phyloP scores from a whole-genome alignment of 805 yeast genomes.

The Grigorovia jiainica region DNA sequence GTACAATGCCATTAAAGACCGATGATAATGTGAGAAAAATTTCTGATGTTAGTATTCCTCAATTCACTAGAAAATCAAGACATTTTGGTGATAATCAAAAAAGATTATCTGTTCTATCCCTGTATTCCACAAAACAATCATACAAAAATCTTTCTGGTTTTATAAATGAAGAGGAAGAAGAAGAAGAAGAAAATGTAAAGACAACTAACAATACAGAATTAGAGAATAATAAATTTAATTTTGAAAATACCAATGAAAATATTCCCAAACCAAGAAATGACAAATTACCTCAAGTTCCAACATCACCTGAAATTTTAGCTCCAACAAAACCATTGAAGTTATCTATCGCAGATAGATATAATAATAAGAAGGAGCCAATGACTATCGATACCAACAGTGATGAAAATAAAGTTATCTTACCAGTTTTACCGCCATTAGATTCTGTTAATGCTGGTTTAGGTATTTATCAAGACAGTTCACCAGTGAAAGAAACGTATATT shows the following conservation, averaged over 20 bases:
- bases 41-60: slow-evolving; percentile 59
- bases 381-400: neutral
- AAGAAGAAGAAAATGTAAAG: slow-evolving; percentile 5
- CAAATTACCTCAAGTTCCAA: slow-evolving; percentile 17
- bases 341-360: slow-evolving; percentile 34
- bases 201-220: slow-evolving; percentile 6
- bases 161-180: slow-evolving; percentile 22
- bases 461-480: slow-evolving; percentile 16
- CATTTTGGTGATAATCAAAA: slow-evolving; percentile 53
- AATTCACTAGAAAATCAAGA: slow-evolving; percentile 59
- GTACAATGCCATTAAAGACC: slow-evolving; percentile 16
- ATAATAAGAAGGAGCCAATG: slow-evolving; percentile 6
- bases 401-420: slow-evolving; percentile 12
- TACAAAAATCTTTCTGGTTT: slow-evolving; percentile 47
- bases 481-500: neutral
- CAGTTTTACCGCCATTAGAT: slow-evolving; percentile 25
- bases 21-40: slow-evolving; percentile 36
- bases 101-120: slow-evolving; percentile 61
- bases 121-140: slow-evolving; percentile 60
- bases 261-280: slow-evolving; percentile 14
- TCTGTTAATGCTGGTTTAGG: slow-evolving; percentile 20
- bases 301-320: slow-evolving; percentile 3
- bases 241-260: slow-evolving; percentile 20
- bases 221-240: slow-evolving; percentile 14
- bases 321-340: slow-evolving; percentile 23